A percentile compares a stretch with the other conserved stretches of the same genome.
phyloP scores from a whole-genome alignment of 306 rosid species.

The Quercus agrifolia region DNA sequence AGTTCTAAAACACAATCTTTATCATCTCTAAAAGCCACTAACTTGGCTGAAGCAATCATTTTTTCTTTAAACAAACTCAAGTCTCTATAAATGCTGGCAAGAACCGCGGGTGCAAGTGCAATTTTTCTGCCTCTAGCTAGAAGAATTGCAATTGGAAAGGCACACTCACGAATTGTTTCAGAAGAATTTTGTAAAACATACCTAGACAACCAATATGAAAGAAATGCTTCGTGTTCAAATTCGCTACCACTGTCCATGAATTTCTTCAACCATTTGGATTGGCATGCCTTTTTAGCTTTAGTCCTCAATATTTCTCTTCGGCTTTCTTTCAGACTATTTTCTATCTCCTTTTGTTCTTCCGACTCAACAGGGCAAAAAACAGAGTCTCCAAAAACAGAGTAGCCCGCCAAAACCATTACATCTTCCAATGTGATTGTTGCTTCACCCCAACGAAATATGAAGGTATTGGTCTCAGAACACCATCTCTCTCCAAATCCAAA shows the following conservation, averaged over 20 bases:
- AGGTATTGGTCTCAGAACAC: slow-evolving; percentile 40
- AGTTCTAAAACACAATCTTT: background rate
- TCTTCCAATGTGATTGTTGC: slow-evolving; percentile 61
- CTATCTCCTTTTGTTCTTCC: background rate
- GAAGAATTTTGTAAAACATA: background rate
- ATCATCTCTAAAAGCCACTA: background rate
- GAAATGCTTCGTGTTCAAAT: background rate
- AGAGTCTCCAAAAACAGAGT: slow-evolving; percentile 18
- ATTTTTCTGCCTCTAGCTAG: slow-evolving; percentile 13
- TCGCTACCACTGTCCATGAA: background rate
- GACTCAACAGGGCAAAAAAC: background rate
- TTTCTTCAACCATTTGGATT: background rate
- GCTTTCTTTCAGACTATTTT: background rate
- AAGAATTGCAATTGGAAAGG: background rate
- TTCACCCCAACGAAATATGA: slow-evolving; percentile 52
- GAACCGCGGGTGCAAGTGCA: slow-evolving; percentile 10
- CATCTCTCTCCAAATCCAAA: slow-evolving; percentile 38
- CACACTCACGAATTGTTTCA: background rate
- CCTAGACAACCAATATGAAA: background rate
- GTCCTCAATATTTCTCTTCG: background rate
- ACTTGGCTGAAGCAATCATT: background rate
- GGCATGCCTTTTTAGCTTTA: no score
- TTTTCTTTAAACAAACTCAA: background rate
- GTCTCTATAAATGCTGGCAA: slow-evolving; percentile 15
- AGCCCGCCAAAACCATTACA: slow-evolving; percentile 29